Evolutionary conservation across 208 protist species (phyloP), one percentile per base, ranked within the genome.

Genomic region (Trypanosoma avium): DNA sequence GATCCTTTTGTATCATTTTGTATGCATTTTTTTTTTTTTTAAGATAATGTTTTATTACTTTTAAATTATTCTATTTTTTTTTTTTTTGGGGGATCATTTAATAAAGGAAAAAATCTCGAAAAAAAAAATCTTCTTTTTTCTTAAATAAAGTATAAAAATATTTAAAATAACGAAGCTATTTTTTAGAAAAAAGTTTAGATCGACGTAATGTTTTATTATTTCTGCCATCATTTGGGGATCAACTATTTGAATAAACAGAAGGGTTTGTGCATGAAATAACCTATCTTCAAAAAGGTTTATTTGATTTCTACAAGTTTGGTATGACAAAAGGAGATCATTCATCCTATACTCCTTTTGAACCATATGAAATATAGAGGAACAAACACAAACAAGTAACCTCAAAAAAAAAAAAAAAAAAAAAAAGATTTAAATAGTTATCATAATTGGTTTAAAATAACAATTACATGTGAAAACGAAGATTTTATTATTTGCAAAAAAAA

Each of bases 251-350:
- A 46, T 8, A 27, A 65, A 56, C 7, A 47, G 33, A 40, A 56
- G 27, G 3, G 21, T 29, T 0, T 48, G 48, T 24, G 47, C 33
- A 17, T 22, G 12, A 47, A 46, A 53, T 22, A 29, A 24, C 15
- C 47, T 56, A 15, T 43, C 38, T 47, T 65, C 59, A 43, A 43
- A 29, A 21, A 56, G 30, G 9, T n/a, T 33, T 0, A 65, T 65
- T 26, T 65, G 59, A 5, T 33, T 56, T 24, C 59, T 65, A 35
- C 59, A 65, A 13, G 26, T 29, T 21, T 13, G 8, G 8, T 46
- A 45, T 38, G 35, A 54, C 8, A 29, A n/a, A 24, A 65, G 7
- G 59, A 65, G 59, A 47, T 65, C 47, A 65, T 65, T 27, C 59
- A 65, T 65, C 48, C 8, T 19, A 21, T 24, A 5, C 4, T 15